Base-by-base conservation (phyloP, 306 rosid species). In the Canavalia gladiata region DNA sequence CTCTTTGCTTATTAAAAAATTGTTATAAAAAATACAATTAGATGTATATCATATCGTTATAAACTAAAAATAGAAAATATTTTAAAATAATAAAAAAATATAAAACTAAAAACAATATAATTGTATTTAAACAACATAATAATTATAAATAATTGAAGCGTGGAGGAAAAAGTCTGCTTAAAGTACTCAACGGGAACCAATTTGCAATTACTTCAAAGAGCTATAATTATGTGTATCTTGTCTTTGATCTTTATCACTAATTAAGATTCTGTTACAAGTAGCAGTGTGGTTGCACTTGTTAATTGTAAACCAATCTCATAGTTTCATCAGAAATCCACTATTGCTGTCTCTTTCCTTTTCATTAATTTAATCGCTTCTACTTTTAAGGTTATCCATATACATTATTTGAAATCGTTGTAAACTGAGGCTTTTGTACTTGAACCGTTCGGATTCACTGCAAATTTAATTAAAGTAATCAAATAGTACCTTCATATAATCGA, bases 281-380 rank as follows among this genome's bases (percentile, higher is more conserved):
- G 86, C 66, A 81, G 82, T 77, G 85, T 83, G 82, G 84, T 77
- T 76, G 82, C 88, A 79, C 82, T 86, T 87, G 87, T 83, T 71
- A 65, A 37, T 37, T 37, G n/a, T 42, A 60, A 46, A 65, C 54
- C 59, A 45, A 82, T 71, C 76, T 79, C 82, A 75, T 60, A 43
- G 35, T 67, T 80, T 82, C 84, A 64, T 83, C 63, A 82, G 65
- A 80, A 58, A 82, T 78, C 66, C 57, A 6, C 50, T 37, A 37
- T 37, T 41, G 1, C 47, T 43, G 68, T 60, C 75, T 30, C 39
- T 64, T 42, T 31, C 64, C 10, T 58, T 73, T 73, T 75, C 63
- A 69, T 54, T 79, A 37, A 18, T 82, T 12, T 28, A 52, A 67
- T 72, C 58, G 10, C 82, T 62, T 75, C 82, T 75, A 77, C 90